A percentile compares a stretch with the other conserved stretches of the same genome.
phyloP scores from a whole-genome alignment of 805 yeast species.

The Metschnikowia picachoensis region DNA sequence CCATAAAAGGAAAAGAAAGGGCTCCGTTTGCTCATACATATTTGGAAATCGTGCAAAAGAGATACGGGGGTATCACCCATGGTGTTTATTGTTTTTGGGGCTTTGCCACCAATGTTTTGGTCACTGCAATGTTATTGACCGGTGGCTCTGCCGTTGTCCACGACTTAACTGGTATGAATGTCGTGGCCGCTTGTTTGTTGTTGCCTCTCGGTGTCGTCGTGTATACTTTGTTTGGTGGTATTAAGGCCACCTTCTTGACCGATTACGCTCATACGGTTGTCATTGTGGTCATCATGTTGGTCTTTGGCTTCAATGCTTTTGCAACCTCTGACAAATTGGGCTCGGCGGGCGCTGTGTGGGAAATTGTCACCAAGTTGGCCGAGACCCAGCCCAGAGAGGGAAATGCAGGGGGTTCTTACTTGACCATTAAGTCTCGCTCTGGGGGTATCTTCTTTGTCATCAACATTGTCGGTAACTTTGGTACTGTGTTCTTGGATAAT shows the following conservation, averaged over 20 bases:
- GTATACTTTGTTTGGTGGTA: slow-evolving; percentile 43
- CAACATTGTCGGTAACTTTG: slow-evolving; percentile 83
- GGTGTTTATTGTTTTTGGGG: slow-evolving; percentile 72
- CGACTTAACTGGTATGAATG: slow-evolving; percentile 78
- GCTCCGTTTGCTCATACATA: slow-evolving; percentile 94
- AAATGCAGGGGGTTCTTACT: slow-evolving; percentile 79
- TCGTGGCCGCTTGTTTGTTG: slow-evolving; percentile 76
- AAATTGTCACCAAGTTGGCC: slow-evolving; percentile 59
- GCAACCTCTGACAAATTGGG: slow-evolving; percentile 71
- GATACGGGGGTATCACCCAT: slow-evolving; percentile 81
- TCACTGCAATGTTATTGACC: slow-evolving; percentile 86
- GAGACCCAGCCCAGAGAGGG: slow-evolving; percentile 64
- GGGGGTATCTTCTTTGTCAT: slow-evolving; percentile 91
- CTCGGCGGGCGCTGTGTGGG: slow-evolving; percentile 80
- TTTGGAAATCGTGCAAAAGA: slow-evolving; percentile 73
- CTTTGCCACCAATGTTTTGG: slow-evolving; percentile 80
- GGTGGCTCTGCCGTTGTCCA: slow-evolving; percentile 85
- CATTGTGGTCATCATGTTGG: slow-evolving; percentile 68
- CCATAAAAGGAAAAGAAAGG: slow-evolving; percentile 81
- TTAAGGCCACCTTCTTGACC: slow-evolving; percentile 44
- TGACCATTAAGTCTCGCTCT: slow-evolving; percentile 80
- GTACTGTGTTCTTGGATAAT: slow-evolving; percentile 81
- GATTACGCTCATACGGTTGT: slow-evolving; percentile 48
- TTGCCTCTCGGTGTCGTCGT: slow-evolving; percentile 72
- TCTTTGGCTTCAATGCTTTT: slow-evolving; percentile 77